These are phyloP conservation scores for Acanthamoeba culbertsoni DNA, from an alignment of 208 protist species.

Conservation along the genomic window DNA sequence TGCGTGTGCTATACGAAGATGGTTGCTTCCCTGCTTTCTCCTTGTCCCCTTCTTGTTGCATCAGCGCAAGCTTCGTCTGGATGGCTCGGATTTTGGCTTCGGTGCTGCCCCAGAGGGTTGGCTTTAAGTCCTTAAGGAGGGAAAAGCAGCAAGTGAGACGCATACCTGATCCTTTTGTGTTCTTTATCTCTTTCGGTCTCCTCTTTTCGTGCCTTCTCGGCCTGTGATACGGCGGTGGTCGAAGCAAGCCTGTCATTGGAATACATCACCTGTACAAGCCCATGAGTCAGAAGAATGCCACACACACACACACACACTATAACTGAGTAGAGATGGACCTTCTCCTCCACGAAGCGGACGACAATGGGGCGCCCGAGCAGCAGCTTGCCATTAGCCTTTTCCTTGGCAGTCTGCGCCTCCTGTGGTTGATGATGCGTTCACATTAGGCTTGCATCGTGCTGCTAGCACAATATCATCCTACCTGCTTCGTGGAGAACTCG, in stretches of 20 bases:
- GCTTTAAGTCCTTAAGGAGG: not conserved
- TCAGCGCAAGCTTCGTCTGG: conserved; percentile 17
- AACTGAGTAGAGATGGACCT: not conserved
- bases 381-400: conserved; percentile 12
- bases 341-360: conserved; percentile 35
- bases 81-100: conserved; percentile 44
- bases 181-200: conserved; percentile 3
- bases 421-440: too few relatives aligned
- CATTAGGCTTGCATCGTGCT: too few relatives aligned
- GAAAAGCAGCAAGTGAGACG: not conserved
- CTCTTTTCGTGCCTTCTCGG: not conserved
- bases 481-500: conserved; percentile 28
- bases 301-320: too few relatives aligned
- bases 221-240: not conserved
- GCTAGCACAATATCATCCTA: too few relatives aligned
- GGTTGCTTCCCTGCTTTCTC: not conserved
- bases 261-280: not conserved
- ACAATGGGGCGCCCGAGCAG: conserved; percentile 11
- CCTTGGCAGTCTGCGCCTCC: conserved; percentile 5
- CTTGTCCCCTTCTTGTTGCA: not conserved
- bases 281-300: too few relatives aligned
- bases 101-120: not conserved
- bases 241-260: not conserved
- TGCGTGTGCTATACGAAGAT: not conserved
- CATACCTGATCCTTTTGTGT: not conserved